Base-by-base conservation (phyloP, 2,329 filamentous ascomycete genomes). In the Colletotrichum liriopes region DNA sequence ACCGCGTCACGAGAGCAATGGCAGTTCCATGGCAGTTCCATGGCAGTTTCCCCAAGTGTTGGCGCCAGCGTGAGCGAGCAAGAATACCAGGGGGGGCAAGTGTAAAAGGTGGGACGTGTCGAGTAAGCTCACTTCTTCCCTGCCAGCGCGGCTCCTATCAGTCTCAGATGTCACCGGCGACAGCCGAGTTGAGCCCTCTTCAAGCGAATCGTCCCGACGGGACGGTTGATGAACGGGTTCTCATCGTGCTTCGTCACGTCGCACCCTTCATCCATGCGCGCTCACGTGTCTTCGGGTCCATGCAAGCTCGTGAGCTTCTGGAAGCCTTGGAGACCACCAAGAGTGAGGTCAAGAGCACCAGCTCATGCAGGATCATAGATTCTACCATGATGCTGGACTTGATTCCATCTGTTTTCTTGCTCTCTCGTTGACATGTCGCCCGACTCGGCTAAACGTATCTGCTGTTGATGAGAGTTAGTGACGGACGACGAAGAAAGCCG, bases 91-190 rank as follows among this genome's bases (percentile, higher is more conserved):
- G 45, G 20, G 20, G 45, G 45, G 45, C n/a, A 47, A 18, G n/a
- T n/a, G 9, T 26, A 11, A n/a, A 23, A 54, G 37, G 39, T 14
- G 59, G n/a, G 51, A 29, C 39, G 6, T n/a, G 49, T 41, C 29
- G 37, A 32, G 39, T 58, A 26, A 26, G 49, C 18, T 35, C 37
- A 47, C 54, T 43, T 43, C 5, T 62, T 16, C 32, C 51, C 16
- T 23, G 5, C 26, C 14, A 18, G 6, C 20, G 26, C 4, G 16
- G 11, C 20, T 23, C 18, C 18, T 12, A 54, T 37, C 59, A 51
- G 58, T 45, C 54, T 29, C 47, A 12, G 45, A 26, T 47, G 65
- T 35, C 59, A 29, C 49, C 65, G 64, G 65, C 51, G 63, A 43
- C 37, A 37, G 43, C 52, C 61, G 62, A 68, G 58, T n/a, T 16